Conservation (phyloP, 2,329 filamentous ascomycete species). For the Exophiala sp. region DNA sequence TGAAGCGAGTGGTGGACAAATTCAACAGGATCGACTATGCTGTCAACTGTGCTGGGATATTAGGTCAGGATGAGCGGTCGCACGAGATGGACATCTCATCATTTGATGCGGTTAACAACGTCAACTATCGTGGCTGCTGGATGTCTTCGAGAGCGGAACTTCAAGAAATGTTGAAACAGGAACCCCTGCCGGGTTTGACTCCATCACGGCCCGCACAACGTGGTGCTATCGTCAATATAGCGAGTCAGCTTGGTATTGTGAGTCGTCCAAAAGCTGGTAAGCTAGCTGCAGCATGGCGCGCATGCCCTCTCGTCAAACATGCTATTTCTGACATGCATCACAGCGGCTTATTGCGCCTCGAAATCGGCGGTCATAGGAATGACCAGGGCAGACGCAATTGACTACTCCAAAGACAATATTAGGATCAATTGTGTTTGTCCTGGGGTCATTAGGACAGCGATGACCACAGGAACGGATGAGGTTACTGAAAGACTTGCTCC, state of each 20-base stretch:
- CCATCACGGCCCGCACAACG: background rate
- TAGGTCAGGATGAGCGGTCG: background rate
- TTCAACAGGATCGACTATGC: conserved; percentile 3
- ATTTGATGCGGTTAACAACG: background rate
- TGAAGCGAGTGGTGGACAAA: background rate
- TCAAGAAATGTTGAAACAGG: background rate
- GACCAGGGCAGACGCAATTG: conserved; percentile 38
- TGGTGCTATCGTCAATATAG: background rate
- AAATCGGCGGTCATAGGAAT: conserved; percentile 31
- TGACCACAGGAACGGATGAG: conserved; percentile 32
- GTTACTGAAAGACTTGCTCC: conserved; percentile 22
- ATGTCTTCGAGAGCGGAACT: background rate
- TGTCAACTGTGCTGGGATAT: background rate
- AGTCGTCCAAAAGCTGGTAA: conserved; percentile 49
- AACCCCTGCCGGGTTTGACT: background rate
- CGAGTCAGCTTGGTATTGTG: conserved; percentile 30
- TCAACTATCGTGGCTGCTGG: background rate
- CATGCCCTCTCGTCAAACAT: conserved; percentile 16
- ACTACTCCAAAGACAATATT: conserved; percentile 80
- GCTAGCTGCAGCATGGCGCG: no score
- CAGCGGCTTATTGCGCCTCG: conserved; percentile 51
- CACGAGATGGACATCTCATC: background rate
- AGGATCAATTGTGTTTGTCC: conserved; percentile 61
- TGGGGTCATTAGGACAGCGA: conserved; percentile 28
- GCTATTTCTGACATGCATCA: conserved; percentile 50